phyloP scores from a whole-genome alignment of 176 grass and related monocot species.

The Triticum urartu region DNA sequence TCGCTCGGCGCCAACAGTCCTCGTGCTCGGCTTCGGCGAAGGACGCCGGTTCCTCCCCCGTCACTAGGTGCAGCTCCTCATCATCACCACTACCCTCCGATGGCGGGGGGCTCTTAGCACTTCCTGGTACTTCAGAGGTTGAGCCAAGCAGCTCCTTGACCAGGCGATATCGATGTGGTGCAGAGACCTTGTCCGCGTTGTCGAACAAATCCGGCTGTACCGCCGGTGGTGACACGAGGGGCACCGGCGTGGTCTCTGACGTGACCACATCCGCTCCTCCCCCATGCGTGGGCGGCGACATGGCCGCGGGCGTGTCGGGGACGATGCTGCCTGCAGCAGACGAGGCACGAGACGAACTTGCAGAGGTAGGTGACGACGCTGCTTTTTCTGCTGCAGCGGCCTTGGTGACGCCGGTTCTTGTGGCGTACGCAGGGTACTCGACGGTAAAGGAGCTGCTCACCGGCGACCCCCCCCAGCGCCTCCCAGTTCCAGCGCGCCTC shows the following conservation, averaged over 20 bases:
- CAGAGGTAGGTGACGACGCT: too few species aligned
- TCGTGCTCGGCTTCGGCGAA: too few species aligned
- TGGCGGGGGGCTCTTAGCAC: too few species aligned
- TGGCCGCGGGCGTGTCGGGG: background rate
- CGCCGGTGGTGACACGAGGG: background rate
- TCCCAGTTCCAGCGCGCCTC: too few species aligned
- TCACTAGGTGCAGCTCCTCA: too few species aligned
- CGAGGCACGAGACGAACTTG: background rate
- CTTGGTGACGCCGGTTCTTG: background rate
- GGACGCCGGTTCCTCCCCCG: too few species aligned
- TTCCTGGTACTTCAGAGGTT: too few species aligned
- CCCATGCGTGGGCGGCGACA: too few species aligned
- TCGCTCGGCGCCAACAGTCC: too few species aligned
- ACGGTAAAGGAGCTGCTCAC: background rate
- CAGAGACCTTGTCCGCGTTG: background rate
- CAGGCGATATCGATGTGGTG: background rate
- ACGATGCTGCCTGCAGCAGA: background rate
- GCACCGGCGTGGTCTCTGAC: background rate
- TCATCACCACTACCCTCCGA: too few species aligned
- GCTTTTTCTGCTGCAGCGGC: background rate
- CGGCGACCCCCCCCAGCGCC: too few species aligned
- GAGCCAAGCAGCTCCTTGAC: background rate
- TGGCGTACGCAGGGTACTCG: background rate
- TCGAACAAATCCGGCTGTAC: background rate
- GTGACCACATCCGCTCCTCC: background rate